Evolutionary conservation across 805 yeast species (phyloP).

Genomic region (Lachancea mirantina): DNA sequence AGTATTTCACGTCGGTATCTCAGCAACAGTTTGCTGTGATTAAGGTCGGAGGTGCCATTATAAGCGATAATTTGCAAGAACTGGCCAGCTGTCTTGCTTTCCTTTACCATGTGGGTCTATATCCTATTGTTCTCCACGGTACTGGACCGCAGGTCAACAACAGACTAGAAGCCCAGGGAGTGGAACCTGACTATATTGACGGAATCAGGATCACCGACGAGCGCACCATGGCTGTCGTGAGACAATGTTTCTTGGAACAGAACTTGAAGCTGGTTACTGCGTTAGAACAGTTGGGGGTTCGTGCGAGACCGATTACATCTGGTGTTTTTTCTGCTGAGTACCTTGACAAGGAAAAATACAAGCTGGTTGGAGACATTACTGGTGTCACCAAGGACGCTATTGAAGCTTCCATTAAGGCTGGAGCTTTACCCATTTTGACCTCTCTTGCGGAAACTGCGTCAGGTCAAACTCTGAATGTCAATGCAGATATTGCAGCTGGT

Average conservation of each 20-base stretch:
- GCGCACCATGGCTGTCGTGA: conserved; percentile 91
- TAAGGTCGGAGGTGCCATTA: conserved; percentile 98
- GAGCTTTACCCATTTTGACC: conserved; percentile 93
- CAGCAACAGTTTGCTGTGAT: conserved; percentile 97
- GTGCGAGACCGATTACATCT: conserved; percentile 96
- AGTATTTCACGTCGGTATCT: conserved; percentile 91
- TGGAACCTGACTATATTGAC: conserved; percentile 91
- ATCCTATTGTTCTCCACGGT: conserved; percentile 95
- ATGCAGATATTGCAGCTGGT: conserved; percentile 99
- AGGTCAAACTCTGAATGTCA: conserved; percentile 94
- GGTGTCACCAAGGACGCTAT: conserved; percentile 83
- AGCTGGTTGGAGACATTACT: conserved; percentile 84
- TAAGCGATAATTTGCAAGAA: conserved; percentile 88
- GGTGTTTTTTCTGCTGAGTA: conserved; percentile 95
- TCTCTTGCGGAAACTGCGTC: conserved; percentile 94
- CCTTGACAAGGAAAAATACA: conserved; percentile 82
- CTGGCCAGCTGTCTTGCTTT: conserved; percentile 94
- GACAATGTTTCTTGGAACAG: conserved; percentile 92
- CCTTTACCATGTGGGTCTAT: conserved; percentile 92
- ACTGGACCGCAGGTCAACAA: conserved; percentile 99
- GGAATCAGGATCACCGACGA: conserved; percentile 95
- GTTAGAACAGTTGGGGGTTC: conserved; percentile 90
- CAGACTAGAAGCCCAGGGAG: conserved; percentile 84
- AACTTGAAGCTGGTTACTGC: conserved; percentile 93
- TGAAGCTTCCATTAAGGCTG: conserved; percentile 92